Conservation (phyloP, 1,139 yeast species). For the Debaryomyces coudertii region DNA sequence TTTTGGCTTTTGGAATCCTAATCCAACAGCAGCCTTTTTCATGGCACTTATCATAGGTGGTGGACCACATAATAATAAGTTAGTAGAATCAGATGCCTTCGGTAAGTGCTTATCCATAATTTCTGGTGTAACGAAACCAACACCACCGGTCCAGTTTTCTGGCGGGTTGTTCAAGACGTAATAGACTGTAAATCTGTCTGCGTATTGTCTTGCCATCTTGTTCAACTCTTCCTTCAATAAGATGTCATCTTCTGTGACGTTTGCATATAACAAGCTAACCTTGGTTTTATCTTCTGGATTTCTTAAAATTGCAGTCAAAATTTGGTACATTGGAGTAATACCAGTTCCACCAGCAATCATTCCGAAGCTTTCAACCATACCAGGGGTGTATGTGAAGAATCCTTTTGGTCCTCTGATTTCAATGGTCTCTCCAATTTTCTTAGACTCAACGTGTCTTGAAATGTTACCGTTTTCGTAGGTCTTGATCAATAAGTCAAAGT, state of each 20-base stretch:
- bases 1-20: constrained; percentile 86
- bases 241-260: constrained; percentile 74
- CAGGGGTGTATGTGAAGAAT: constrained; percentile 79
- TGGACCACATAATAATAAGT: constrained; percentile 90
- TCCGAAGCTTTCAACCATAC: constrained; percentile 76
- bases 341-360: constrained; percentile 97
- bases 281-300: constrained; percentile 86
- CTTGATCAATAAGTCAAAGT: constrained; percentile 87
- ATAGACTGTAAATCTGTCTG: constrained; percentile 74
- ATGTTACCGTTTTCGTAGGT: constrained; percentile 92
- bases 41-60: constrained; percentile 82
- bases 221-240: constrained; percentile 79
- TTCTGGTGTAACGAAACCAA: constrained; percentile 77
- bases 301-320: constrained; percentile 67
- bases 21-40: constrained; percentile 77
- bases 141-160: constrained; percentile 49
- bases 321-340: constrained; percentile 91
- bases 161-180: constrained; percentile 79
- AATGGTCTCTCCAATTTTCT: constrained; percentile 52
- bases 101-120: constrained; percentile 60
- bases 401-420: constrained; percentile 90
- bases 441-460: constrained; percentile 71
- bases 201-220: constrained; percentile 59
- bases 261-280: constrained; percentile 79
- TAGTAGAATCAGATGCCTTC: constrained; percentile 60